Evolutionary conservation across 176 grass and related monocot genomes (phyloP), one percentile per base, ranked within the genome.

Genomic region (Calamus simplicifolius): DNA sequence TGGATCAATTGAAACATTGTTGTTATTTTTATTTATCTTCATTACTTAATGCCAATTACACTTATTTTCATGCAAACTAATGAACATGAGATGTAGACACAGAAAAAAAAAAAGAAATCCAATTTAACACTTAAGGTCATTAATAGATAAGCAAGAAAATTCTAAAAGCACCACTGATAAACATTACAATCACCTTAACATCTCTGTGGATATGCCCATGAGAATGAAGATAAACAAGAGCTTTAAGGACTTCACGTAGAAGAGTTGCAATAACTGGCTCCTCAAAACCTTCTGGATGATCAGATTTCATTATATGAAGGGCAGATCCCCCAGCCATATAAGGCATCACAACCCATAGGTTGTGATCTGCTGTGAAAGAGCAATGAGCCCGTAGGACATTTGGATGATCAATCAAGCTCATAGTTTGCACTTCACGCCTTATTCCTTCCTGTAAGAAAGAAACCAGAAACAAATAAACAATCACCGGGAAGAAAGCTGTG

Each of bases 261-360:
- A 98, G 81, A 69, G 84, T 98, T 63, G 94, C 81, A 62, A 98
- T 98, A 59, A 98, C 79, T 16, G 84, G 81, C 72, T 98, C 94
- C 51, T 98, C 94, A 73, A 98, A 98, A 18, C 94, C 94, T 29
- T 98, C 94, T 61, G 87, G 79, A 81, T 82, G 89, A 54, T 79
- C 73, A 76, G 73, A 88, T 85, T 98, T 92, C 76, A 98, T 98
- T 59, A 98, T 92, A 61, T 98, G 88, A 56, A 98, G 76, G 31
- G 85, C 88, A 6, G 94, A 98, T 52, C 94, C 94, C 53, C 84
- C 88, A 57, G 79, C 79, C 88, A 98, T 92, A 61, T 83, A 98
- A 73, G 94, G 94, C 94, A 92, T 98, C 48, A 98, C 71, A 76
- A 98, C 94, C 94, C 94, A 98, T 65, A 98, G 85, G 35, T 79